Evolutionary conservation across 2,329 filamentous ascomycete genomes (phyloP), one percentile per base, ranked within the genome.

Genomic region (Neodidymelliopsis sp.): DNA sequence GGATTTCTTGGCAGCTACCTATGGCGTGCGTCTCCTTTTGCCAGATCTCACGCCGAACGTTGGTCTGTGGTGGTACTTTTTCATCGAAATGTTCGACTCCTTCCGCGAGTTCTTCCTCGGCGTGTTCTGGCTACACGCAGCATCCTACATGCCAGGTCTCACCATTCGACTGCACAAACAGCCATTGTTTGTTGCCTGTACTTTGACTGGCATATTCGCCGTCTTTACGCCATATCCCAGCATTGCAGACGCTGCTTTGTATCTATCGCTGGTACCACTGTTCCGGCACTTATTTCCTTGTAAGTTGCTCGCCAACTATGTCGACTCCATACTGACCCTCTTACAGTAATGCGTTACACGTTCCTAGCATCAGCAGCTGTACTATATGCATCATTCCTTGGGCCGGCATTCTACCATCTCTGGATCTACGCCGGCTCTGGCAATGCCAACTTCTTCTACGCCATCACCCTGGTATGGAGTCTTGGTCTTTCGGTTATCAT

Each of bases 51-150:
- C 93, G 0, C 94, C 94, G 10, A 99, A 97, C 59, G 89, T 95
- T 22, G 94, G 94, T 1, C 80, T 99, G 1, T 99, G 94, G 94
- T 99, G 94, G 94, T 99, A 99, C 75, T 99, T 99, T 76, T 97
- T 99, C 70, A 96, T 95, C 60, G 93, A 99, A 71, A 99, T 99
- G 86, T 99, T 99, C 71, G 94, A 99, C 75, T 93, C 92, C 1
- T 99, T 99, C 81, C 84, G 94, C 28, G 87, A 89, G 62, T 99
- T 99, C 80, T 99, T 97, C 80, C 83, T 99, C 3, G 94, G 90
- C 44, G 92, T 99, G 37, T 99, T 99, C 77, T 97, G 95, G 91
- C 82, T 99, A 53, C 94, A 99, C 70, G 84, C 97, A 49, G 85
- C 89, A 0, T 88, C 89, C 28, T 99, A 99, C 74, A 90, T 96